Percentiles rank a stretch among this genome's conserved stretches.
phyloP scores from a whole-genome alignment of 352 stramenopile species.

The Phytophthora agathidicida region DNA sequence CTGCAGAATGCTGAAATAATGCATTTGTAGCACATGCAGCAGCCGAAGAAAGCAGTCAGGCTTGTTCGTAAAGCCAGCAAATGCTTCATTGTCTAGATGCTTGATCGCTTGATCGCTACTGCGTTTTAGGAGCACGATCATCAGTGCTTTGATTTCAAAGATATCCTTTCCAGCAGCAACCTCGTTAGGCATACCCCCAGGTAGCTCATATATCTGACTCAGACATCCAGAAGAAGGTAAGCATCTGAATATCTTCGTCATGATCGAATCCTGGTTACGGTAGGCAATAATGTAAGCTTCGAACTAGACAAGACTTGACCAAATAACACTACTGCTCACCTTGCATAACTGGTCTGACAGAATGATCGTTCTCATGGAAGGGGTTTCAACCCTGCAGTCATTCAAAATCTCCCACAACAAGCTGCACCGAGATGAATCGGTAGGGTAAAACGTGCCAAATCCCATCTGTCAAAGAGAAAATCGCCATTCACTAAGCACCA shows the following conservation, averaged over 20 bases:
- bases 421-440: constrained; percentile 6
- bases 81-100: constrained; percentile 26
- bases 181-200: constrained; percentile 4
- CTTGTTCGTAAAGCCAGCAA: constrained; percentile 13
- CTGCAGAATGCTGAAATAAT: constrained; percentile 45
- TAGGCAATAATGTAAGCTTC: constrained; percentile 3
- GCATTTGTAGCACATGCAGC: constrained; percentile 45
- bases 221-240: constrained; percentile 16
- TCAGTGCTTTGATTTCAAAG: constrained; percentile 21
- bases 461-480: constrained; percentile 41
- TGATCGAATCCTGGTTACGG: constrained; percentile 24
- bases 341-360: constrained; percentile 29
- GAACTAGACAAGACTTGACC: not conserved
- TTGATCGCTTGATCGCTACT: constrained; percentile 26
- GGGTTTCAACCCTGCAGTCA: constrained; percentile 9
- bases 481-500: not conserved
- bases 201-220: not conserved
- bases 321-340: constrained; percentile 14
- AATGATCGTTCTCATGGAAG: constrained; percentile 34
- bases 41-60: constrained; percentile 41
- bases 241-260: constrained; percentile 31
- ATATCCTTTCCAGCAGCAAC: constrained; percentile 1
- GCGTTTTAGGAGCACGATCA: constrained; percentile 30
- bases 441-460: constrained; percentile 56
- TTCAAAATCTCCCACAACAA: constrained; percentile 29